Evolutionary conservation across 108 stramenopile genomes (phyloP), one percentile per base, ranked within the genome.

Genomic region (Cylindrotheca fusiformis): DNA sequence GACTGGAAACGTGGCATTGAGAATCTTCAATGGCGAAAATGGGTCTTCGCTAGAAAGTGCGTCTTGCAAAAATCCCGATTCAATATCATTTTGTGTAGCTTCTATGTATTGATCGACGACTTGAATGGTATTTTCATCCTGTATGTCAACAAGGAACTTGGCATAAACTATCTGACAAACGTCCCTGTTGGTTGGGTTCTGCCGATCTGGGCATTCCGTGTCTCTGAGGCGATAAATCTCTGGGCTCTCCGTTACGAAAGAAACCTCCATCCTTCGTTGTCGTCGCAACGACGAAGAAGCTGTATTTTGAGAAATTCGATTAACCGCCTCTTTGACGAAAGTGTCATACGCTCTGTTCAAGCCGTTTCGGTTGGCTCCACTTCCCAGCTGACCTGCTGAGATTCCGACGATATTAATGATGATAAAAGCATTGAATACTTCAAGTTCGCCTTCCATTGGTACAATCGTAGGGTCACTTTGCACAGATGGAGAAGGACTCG

Each of bases 351-450:
- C 77, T 19, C 30, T 21, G 24, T 78, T 44, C 22, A 78, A 55
- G 12, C 65, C 77, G 19, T 63, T 23, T 29, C 68, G 59, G 30
- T 69, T 65, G 1, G 65, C 10, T 22, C 77, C 77, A 10, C 36
- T 41, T 24, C 32, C 29, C 1, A 79, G 32, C 32, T 56, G 41
- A 20, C 20, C 27, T 1, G 72, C 72, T 29, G 32, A 19, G 1
- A 75, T 32, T 29, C 67, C 64, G 5, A 19, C 19, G 10, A 25
- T 31, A 46, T 75, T 75, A 26, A 60, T 47, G 32, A 80, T 46
- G 21, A 75, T 55, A 48, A 75, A 80, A 22, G 74, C 50, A 65
- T 65, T 75, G 62, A 58, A 80, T 12, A 63, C 60, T 62, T 75
- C 74, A 22, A 54, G 24, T 8, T 55, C 2, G 12, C 74, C 74